A percentile compares a stretch with the other conserved stretches of the same genome.
These are phyloP conservation scores for Nepenthes mirabilis DNA, from an alignment of 148 eudicot species.

Conservation along the genomic window DNA sequence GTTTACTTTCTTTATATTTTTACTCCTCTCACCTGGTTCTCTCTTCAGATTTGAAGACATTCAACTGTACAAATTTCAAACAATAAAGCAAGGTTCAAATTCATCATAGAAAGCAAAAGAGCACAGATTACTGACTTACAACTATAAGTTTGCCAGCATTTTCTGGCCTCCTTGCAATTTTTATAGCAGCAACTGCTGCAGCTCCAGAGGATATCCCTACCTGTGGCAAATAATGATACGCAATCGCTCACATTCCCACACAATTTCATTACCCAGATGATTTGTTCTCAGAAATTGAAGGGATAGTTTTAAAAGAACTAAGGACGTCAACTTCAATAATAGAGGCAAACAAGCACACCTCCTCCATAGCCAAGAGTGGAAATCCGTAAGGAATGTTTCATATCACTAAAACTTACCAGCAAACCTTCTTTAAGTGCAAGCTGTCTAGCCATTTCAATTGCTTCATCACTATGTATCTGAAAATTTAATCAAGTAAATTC, in stretches of 20 bases:
- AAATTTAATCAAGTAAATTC: neutral
- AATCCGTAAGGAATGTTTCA: neutral
- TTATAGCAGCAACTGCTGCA: constrained; percentile 65
- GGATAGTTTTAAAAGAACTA: too few relatives aligned
- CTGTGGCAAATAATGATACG: constrained; percentile 14
- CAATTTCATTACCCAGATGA: neutral
- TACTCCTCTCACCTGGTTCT: too few relatives aligned
- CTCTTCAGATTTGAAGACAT: too few relatives aligned
- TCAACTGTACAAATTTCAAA: too few relatives aligned
- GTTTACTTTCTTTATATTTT: too few relatives aligned
- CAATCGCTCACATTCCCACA: neutral
- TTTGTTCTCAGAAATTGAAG: too few relatives aligned
- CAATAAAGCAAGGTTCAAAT: neutral
- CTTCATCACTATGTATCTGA: constrained; percentile 17
- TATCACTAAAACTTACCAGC: constrained; percentile 21
- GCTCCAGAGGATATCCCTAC: constrained; percentile 94
- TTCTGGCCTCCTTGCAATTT: constrained; percentile 51
- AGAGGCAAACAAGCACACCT: too few relatives aligned
- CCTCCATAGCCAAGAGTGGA: neutral
- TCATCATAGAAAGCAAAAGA: neutral
- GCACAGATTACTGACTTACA: constrained; percentile 24
- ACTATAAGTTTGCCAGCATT: constrained; percentile 61
- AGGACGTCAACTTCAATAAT: too few relatives aligned
- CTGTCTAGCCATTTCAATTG: constrained; percentile 21
- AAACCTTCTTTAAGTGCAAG: constrained; percentile 40